Conservation (phyloP, 2,329 filamentous ascomycete genomes). For the Alternaria arborescens region DNA sequence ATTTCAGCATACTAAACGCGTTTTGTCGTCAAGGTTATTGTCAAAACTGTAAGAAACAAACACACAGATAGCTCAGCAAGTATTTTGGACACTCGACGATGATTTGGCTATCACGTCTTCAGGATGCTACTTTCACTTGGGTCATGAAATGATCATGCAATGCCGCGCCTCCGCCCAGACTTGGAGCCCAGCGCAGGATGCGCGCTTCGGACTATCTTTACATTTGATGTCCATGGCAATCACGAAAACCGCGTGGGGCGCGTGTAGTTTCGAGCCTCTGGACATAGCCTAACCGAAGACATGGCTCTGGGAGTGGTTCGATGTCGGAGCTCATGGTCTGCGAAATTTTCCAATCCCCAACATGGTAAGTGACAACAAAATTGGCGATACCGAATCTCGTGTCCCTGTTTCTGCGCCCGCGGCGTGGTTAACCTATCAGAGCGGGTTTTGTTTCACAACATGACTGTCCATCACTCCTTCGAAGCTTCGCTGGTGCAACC, state of each 20-base stretch:
- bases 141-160: conserved; percentile 15
- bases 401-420: neutral
- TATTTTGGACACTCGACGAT: neutral
- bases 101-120: neutral
- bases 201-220: conserved; percentile 17
- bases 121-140: neutral
- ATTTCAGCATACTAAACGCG: neutral
- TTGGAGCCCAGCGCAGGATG: conserved; percentile 9
- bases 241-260: neutral
- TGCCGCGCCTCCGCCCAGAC: conserved; percentile 29
- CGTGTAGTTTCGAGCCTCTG: neutral
- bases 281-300: neutral
- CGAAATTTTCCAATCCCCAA: neutral
- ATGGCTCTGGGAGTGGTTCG: neutral
- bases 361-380: neutral
- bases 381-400: neutral
- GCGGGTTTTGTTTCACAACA: conserved; percentile 7
- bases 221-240: conserved; percentile 6
- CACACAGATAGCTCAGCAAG: neutral
- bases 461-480: conserved; percentile 6
- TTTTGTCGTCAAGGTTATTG: neutral
- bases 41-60: neutral
- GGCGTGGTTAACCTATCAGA: conserved; percentile 1
- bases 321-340: neutral
- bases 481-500: conserved; percentile 9